A percentile compares a stretch with the other conserved stretches of the same genome.
phyloP scores from a whole-genome alignment of 495 filamentous ascomycete genomes.

The Penicillium argentinense region DNA sequence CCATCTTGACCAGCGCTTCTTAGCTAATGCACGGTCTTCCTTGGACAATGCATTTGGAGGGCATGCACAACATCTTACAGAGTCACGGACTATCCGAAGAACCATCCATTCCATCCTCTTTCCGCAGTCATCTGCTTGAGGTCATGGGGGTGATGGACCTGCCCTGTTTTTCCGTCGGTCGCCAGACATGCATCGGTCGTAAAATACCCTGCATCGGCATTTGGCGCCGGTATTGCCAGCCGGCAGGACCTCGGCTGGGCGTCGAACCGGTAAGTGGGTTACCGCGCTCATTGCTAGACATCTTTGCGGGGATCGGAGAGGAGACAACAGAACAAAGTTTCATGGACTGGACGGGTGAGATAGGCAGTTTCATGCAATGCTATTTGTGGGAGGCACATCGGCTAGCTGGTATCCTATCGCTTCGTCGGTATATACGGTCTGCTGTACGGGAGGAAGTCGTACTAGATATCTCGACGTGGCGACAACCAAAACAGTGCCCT shows the following conservation, averaged over 20 bases:
- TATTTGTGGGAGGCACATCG: slow-evolving; percentile 40
- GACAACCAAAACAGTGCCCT: slow-evolving; percentile 10
- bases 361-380: slow-evolving; percentile 29
- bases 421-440: slow-evolving; percentile 10
- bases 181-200: slow-evolving; percentile 26
- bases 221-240: slow-evolving; percentile 32
- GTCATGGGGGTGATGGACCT: slow-evolving; percentile 43
- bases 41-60: slow-evolving; percentile 41
- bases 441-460: neutral
- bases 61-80: slow-evolving; percentile 37
- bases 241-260: slow-evolving; percentile 7
- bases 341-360: slow-evolving; percentile 36
- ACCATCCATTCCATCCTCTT: slow-evolving; percentile 2
- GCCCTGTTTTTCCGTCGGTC: slow-evolving; percentile 29
- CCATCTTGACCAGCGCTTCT: too few relatives aligned
- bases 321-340: slow-evolving; percentile 32
- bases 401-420: slow-evolving; percentile 31
- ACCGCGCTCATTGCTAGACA: slow-evolving; percentile 31
- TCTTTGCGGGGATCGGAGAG: slow-evolving; percentile 28
- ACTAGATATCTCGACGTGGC: slow-evolving; percentile 3
- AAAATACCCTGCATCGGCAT: slow-evolving; percentile 28
- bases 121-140: slow-evolving; percentile 33
- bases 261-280: slow-evolving; percentile 37
- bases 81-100: slow-evolving; percentile 12
- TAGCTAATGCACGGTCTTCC: slow-evolving; percentile 36